A percentile compares a stretch with the other conserved stretches of the same genome.
Conservation (phyloP, 2,329 filamentous ascomycete genomes). For the Metarhizium album region DNA sequence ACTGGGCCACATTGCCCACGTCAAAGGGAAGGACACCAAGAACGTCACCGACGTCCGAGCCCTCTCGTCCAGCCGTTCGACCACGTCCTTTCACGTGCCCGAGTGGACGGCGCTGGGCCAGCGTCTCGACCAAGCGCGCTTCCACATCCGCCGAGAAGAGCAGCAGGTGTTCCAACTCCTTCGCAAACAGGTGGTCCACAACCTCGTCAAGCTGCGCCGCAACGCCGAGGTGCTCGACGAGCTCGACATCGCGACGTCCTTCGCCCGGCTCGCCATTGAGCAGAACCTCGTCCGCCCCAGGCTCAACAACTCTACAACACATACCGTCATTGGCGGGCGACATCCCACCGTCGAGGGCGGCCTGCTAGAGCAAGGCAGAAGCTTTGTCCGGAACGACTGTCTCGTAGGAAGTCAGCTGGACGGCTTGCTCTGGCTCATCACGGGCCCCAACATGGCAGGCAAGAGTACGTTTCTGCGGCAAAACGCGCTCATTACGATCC, state of each 20-base stretch:
- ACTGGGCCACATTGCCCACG: conserved; percentile 81
- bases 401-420: conserved; percentile 58
- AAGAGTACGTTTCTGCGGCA: conserved; percentile 95
- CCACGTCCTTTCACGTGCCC: conserved; percentile 70
- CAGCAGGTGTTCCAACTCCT: conserved; percentile 66
- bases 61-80: conserved; percentile 72
- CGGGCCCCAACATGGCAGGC: conserved; percentile 94
- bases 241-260: conserved; percentile 80
- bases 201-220: conserved; percentile 74
- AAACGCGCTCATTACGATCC: conserved; percentile 85
- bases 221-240: conserved; percentile 91
- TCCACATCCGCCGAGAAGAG: conserved; percentile 76
- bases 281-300: conserved; percentile 63
- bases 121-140: conserved; percentile 64
- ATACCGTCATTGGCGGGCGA: conserved; percentile 74
- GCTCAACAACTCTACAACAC: conserved; percentile 52
- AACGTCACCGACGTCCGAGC: conserved; percentile 22
- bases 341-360: conserved; percentile 89
- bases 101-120: conserved; percentile 78
- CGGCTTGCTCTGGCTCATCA: conserved; percentile 56
- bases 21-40: conserved; percentile 67
- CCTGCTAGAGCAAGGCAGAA: conserved; percentile 65
- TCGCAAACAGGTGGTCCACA: conserved; percentile 64
- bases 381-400: conserved; percentile 80
- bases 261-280: conserved; percentile 68